phyloP scores from a whole-genome alignment of 768 basidiomycete genomes.

The Amanita pseudoporphyria region DNA sequence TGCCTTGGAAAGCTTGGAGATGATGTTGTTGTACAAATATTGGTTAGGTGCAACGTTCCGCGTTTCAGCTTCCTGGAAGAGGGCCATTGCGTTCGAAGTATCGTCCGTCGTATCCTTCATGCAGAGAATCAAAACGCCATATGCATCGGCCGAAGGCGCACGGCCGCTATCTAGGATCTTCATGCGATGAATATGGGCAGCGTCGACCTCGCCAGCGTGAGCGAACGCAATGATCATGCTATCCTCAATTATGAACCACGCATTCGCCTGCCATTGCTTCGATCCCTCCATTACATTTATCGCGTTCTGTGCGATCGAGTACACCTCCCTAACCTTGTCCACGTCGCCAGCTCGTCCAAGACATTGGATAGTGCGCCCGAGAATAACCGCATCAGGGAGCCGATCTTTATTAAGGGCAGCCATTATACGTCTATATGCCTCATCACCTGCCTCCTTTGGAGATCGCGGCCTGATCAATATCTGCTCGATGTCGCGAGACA shows the following conservation, averaged over 20 bases:
- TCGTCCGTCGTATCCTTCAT: conserved; percentile 96
- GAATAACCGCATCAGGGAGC: conserved; percentile 39
- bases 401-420: conserved; percentile 31
- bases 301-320: conserved; percentile 56
- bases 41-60: conserved; percentile 68
- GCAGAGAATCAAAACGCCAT: conserved; percentile 79
- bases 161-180: conserved; percentile 71
- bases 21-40: conserved; percentile 95
- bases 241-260: conserved; percentile 80
- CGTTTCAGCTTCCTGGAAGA: conserved; percentile 71
- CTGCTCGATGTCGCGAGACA: not conserved
- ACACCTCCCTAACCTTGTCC: conserved; percentile 54
- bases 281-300: conserved; percentile 31
- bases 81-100: conserved; percentile 72
- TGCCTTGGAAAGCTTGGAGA: conserved; percentile 91
- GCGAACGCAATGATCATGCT: conserved; percentile 83
- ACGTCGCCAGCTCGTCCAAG: conserved; percentile 57
- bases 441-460: conserved; percentile 18
- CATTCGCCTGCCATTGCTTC: conserved; percentile 35
- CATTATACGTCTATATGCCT: conserved; percentile 43
- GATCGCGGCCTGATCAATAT: not conserved
- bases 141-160: conserved; percentile 81
- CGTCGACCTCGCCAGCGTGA: conserved; percentile 69
- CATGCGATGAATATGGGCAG: conserved; percentile 71
- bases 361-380: conserved; percentile 57